Base-by-base conservation (phyloP, 305 asterid species). In the Rubia balearica region DNA sequence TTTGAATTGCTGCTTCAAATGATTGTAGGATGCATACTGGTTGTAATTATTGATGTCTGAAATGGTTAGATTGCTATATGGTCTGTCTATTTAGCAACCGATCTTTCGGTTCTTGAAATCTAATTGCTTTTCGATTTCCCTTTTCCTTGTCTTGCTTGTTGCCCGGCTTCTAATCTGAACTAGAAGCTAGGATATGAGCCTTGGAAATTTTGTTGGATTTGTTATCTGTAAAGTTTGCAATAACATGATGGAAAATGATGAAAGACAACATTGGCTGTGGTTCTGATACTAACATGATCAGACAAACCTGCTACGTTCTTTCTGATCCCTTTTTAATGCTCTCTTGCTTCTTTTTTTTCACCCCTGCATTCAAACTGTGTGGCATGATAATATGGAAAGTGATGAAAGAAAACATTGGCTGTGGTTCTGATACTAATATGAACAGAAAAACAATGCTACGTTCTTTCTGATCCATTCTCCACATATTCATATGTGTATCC, bases 211-310 rank as follows among this genome's bases (percentile, higher is more conserved):
- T 33, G 38, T 16, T 0, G 8, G 3, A 1, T 51, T 17, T 17
- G 7, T 51, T 51, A 1, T 1, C 8, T 51, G 8, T 48, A 0
- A 13, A 3, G 6, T 48, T n/a, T 48, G 19, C 17, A 49, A 19
- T 33, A 33, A 2, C 4, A 19, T 14, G 57, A 51, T 6, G 59
- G 59, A 17, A 48, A n/a, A 51, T 51, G 59, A 51, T 17, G 59
- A 51, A 51, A 51, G 59, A 51, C n/a, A 51, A 51, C 59, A 51
- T 51, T 51, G 59, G 59, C 59, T 51, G 59, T 51, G 59, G 59
- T 51, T 51, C 59, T 51, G 59, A 51, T 16, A 16, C n/a, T 5
- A 10, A 51, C 8, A 51, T 51, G 59, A 51, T 51, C 59, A 51
- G 59, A 51, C 59, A 51, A 51, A 51, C 22, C 59, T 51, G 59